A percentile compares a stretch with the other conserved stretches of the same genome.
Conservation (phyloP, 306 rosid species). For the Dicorynia guianensis region DNA sequence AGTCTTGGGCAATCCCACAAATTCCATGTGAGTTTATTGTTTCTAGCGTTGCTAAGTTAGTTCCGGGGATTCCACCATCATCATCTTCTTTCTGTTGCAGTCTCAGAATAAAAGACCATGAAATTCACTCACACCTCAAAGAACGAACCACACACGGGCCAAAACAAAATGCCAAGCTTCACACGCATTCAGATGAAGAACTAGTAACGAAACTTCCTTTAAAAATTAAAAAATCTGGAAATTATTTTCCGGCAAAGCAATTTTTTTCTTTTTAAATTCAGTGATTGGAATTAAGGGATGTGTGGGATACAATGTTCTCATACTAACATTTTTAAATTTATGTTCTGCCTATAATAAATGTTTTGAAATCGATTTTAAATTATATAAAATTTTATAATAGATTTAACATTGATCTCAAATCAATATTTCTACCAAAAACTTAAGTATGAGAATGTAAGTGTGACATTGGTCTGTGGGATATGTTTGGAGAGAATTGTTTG, state of each 20-base stretch:
- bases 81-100: constrained; percentile 44
- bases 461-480: no score
- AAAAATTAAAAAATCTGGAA: background rate
- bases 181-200: constrained; percentile 71
- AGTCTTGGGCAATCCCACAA: constrained; percentile 58
- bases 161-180: constrained; percentile 63
- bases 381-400: no score
- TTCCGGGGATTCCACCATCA: constrained; percentile 55
- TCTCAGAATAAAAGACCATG: constrained; percentile 33
- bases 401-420: no score
- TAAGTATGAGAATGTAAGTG: no score
- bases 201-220: constrained; percentile 43
- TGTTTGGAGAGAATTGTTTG: no score
- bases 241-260: background rate
- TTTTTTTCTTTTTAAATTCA: background rate
- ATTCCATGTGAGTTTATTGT: constrained; percentile 50
- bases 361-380: no score
- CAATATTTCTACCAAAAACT: no score
- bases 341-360: no score
- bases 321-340: no score
- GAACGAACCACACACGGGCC: constrained; percentile 65
- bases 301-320: no score
- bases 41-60: constrained; percentile 39
- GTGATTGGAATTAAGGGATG: constrained; percentile 58
- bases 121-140: constrained; percentile 50